Evolutionary conservation across 78 protist species (phyloP).

Genomic region (Emiliania huxleyi): DNA sequence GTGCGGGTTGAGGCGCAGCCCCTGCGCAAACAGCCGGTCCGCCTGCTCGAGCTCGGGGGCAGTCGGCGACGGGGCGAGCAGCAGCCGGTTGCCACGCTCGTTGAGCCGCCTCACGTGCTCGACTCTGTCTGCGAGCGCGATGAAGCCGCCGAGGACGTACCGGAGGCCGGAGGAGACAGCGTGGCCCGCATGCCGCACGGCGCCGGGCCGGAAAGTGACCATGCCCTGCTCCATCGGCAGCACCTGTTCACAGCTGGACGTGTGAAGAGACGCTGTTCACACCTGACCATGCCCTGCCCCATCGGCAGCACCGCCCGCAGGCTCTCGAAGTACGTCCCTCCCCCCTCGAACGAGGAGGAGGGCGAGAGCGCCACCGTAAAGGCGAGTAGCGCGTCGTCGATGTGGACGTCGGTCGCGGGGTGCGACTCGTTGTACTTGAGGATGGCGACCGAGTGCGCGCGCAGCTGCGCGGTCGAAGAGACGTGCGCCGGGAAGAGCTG

Average conservation of each 20-base stretch:
- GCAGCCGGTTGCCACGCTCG: slow-evolving; percentile 10
- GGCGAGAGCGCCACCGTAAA: slow-evolving; percentile 13
- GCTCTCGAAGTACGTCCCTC: background rate
- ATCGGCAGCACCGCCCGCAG: background rate
- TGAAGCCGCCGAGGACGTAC: slow-evolving; percentile 22
- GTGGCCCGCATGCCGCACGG: background rate
- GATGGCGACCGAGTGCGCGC: slow-evolving; percentile 15
- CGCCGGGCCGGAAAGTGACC: background rate
- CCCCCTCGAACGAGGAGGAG: background rate
- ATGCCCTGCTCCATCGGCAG: no score
- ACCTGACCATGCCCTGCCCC: background rate
- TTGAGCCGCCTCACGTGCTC: slow-evolving; percentile 15
- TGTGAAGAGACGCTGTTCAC: no score
- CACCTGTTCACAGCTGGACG: no score
- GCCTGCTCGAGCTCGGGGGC: background rate
- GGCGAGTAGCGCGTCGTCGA: slow-evolving; percentile 13
- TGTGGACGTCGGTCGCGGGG: background rate
- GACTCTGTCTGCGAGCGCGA: background rate
- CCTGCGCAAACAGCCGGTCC: background rate
- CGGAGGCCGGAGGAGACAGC: background rate
- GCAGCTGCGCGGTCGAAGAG: background rate
- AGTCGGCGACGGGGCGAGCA: background rate
- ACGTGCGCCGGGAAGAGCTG: background rate
- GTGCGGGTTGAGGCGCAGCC: background rate
- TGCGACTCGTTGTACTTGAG: slow-evolving; percentile 1